These are phyloP conservation scores for Sporormia fimetaria DNA, from an alignment of 495 filamentous ascomycete species.

Conservation along the genomic window DNA sequence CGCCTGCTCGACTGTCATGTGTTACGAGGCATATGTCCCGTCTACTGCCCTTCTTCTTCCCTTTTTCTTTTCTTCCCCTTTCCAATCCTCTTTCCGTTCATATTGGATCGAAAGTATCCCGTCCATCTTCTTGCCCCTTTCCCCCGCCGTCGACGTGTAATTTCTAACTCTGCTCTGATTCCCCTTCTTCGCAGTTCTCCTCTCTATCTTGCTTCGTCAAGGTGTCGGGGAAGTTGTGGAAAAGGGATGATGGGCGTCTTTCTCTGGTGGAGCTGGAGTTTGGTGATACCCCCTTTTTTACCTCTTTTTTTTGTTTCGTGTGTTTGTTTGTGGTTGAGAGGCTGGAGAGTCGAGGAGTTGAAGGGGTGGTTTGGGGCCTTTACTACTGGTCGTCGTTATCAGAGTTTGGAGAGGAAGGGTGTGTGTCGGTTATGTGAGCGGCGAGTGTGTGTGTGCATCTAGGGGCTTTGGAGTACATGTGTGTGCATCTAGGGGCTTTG, in stretches of 20 bases:
- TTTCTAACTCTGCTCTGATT: not conserved
- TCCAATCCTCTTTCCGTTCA: not conserved
- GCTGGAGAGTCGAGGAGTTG: too few species aligned
- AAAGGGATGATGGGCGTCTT: too few species aligned
- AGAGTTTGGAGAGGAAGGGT: too few species aligned
- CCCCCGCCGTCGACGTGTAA: not conserved
- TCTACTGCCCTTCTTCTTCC: not conserved
- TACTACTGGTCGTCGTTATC: too few species aligned
- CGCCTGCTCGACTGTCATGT: not conserved
- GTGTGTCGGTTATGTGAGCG: too few species aligned
- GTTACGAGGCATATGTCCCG: not conserved
- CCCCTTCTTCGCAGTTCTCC: not conserved
- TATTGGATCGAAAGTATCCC: not conserved
- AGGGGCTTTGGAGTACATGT: too few species aligned
- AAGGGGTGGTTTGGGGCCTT: too few species aligned
- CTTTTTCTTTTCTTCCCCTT: not conserved
- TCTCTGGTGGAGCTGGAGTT: conserved; percentile 27
- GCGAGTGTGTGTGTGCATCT: too few species aligned
- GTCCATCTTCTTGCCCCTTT: too few species aligned
- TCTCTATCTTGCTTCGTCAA: not conserved
- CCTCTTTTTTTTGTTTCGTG: conserved; percentile 6
- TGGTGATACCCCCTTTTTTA: conserved; percentile 23
- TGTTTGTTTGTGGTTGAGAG: not conserved
- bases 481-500: too few species aligned
- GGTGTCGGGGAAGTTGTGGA: conserved; percentile 1